Evolutionary conservation across 1,284 basidiomycete species (phyloP).

Genomic region (Papiliotrema terrestris): DNA sequence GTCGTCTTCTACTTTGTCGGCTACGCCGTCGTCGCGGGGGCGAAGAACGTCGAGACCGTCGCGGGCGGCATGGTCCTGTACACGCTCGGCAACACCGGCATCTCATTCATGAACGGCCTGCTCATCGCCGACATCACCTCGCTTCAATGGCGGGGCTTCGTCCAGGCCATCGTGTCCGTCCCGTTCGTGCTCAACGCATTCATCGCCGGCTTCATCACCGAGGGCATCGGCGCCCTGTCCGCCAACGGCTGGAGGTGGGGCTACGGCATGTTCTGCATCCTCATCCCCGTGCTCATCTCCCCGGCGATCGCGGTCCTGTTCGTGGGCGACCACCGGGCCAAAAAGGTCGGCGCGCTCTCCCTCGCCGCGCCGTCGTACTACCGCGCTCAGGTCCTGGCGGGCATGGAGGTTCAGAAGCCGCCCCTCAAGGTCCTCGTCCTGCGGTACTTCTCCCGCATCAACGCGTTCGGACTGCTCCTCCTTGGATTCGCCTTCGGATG

Average conservation of each 20-base stretch:
- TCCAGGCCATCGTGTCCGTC: constrained; percentile 65
- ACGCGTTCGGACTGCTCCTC: constrained; percentile 46
- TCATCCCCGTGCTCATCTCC: constrained; percentile 35
- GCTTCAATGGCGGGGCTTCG: constrained; percentile 69
- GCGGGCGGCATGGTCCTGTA: constrained; percentile 40
- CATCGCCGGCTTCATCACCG: constrained; percentile 52
- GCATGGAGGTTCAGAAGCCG: constrained; percentile 3
- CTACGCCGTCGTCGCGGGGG: constrained; percentile 35
- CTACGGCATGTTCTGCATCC: constrained; percentile 48
- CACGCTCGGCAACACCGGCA: constrained; percentile 38
- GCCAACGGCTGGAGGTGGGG: constrained; percentile 67
- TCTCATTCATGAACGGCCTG: constrained; percentile 25
- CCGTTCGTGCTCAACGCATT: constrained; percentile 55
- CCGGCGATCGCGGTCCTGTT: constrained; percentile 42
- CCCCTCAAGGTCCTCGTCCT: constrained; percentile 14
- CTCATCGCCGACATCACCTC: constrained; percentile 66
- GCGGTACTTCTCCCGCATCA: constrained; percentile 38
- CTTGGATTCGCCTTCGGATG: constrained; percentile 44
- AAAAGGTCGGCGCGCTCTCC: constrained; percentile 31
- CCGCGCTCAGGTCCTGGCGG: constrained; percentile 12
- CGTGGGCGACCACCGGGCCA: constrained; percentile 44
- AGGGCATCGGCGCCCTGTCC: constrained; percentile 57
- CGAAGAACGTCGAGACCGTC: constrained; percentile 31
- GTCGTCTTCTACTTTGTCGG: constrained; percentile 39
- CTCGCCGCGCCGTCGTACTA: constrained; percentile 21